Base-by-base conservation (phyloP, 2,329 filamentous ascomycete genomes). In the Colletotrichum limetticola region DNA sequence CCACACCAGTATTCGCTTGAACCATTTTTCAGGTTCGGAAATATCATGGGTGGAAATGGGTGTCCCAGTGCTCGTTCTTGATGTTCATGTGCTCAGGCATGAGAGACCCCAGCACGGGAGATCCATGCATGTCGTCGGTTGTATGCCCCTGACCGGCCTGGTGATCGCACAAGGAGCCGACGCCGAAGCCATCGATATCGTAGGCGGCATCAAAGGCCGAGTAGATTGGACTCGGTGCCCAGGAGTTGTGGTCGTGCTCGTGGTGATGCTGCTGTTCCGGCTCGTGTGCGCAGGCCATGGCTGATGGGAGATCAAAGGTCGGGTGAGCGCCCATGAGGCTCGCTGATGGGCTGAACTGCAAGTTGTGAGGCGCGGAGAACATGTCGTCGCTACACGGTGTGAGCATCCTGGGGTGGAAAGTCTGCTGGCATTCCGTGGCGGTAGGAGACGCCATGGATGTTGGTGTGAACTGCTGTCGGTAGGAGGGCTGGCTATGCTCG, bases 351-450 rank as follows among this genome's bases (percentile, higher is more conserved):
- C 80, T 84, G 30, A 80, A 77, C 11, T 78, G 75, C 71, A 82
- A 73, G 19, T 71, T 76, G 7, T 79, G 79, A 2, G 79, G 74
- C 9, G 78, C 73, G 1, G 79, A 77, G 60, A 82, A 81, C 22
- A 78, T 75, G 75, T 89, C 88, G 68, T 90, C 88, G 79, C 87
- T 89, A 79, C 84, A 87, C 1, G 88, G 88, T 0, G 88, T 90
- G 71, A 89, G 84, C 32, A 89, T 84, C 14, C 86, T 81, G 70
- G 81, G 76, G 19, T 79, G 79, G 49, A 83, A 81, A 63, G 83
- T 74, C 11, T 75, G 49, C 9, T 77, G 75, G 53, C 66, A 66
- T 68, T 74, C 83, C 71, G 65, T 78, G 65, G 75, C 80, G 79
- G 71, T 84, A 80, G 70, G 79, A 73, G 66, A 81, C 71, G 79